Evolutionary conservation across 257 asterid genomes (phyloP).

Genomic region (Solanum dulcamara): DNA sequence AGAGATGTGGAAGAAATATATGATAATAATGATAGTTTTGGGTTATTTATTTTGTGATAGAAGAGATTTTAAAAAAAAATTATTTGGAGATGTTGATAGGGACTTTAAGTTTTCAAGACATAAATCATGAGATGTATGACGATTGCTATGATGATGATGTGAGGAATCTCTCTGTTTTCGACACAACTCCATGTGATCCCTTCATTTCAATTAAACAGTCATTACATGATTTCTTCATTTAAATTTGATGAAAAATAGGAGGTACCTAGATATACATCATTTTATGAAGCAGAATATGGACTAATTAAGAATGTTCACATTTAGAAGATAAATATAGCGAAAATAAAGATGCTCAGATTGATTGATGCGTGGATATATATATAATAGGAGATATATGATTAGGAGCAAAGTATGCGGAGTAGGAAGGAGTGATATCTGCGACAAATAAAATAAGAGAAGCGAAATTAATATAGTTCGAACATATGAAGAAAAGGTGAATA

Average conservation of each 20-base stretch:
- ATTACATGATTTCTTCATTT: not conserved
- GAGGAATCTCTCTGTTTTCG: not conserved
- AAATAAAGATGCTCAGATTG: not conserved
- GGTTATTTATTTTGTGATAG: not conserved
- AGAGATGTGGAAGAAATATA: not conserved
- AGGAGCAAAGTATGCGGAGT: fast-evolving
- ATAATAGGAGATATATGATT: not conserved
- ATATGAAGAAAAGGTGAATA: not conserved
- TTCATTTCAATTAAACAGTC: not conserved
- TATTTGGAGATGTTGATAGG: constrained; percentile 4
- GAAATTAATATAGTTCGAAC: fast-evolving
- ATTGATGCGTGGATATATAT: fast-evolving
- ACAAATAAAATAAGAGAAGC: not conserved
- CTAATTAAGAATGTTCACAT: not conserved
- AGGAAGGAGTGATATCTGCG: fast-evolving
- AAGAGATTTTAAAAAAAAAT: no score
- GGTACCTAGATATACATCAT: not conserved
- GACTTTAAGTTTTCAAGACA: constrained; percentile 26
- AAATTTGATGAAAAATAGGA: no score
- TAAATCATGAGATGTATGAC: constrained; percentile 38
- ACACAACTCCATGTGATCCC: constrained; percentile 14
- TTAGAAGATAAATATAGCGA: not conserved
- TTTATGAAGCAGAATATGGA: not conserved
- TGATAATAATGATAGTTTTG: constrained; percentile 1
- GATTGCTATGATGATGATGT: constrained; percentile 16